These are phyloP conservation scores for Colletotrichum lupini DNA, from an alignment of 2,329 filamentous ascomycete genomes.

Conservation along the genomic window DNA sequence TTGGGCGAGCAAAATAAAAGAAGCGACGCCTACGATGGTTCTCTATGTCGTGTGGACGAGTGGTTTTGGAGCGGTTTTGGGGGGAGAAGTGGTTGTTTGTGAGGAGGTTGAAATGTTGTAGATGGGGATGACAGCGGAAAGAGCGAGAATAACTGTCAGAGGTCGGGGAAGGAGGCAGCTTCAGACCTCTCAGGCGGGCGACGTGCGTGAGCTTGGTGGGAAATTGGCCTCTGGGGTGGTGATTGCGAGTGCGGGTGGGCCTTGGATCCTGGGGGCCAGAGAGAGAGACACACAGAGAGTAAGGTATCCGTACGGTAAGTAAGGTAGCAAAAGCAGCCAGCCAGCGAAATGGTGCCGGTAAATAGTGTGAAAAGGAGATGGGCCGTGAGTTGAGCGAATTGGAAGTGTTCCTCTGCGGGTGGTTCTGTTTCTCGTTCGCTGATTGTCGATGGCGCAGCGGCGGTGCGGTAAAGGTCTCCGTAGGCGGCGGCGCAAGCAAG, in stretches of 20 bases:
- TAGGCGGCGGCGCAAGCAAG: constrained; percentile 1
- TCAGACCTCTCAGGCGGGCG: constrained; percentile 27
- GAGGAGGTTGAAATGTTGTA: constrained; percentile 35
- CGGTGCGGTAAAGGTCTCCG: background rate
- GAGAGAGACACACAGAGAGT: background rate
- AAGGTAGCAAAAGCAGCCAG: background rate
- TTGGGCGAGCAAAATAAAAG: constrained; percentile 21
- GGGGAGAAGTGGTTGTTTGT: constrained; percentile 36
- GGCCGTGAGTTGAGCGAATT: background rate
- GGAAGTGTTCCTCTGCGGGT: background rate
- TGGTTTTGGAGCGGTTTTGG: constrained; percentile 30
- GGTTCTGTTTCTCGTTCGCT: constrained; percentile 8
- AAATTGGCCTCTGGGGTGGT: constrained; percentile 34
- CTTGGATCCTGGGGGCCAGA: constrained; percentile 18
- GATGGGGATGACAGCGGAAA: constrained; percentile 31
- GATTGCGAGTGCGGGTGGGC: constrained; percentile 34
- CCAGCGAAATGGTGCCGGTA: background rate
- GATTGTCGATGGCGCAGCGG: constrained; percentile 10
- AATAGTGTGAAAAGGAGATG: background rate
- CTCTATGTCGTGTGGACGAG: constrained; percentile 39
- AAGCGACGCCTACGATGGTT: constrained; percentile 33
- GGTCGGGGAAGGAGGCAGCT: constrained; percentile 11
- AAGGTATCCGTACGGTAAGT: background rate
- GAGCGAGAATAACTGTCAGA: constrained; percentile 30
- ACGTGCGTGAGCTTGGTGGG: constrained; percentile 30